phyloP scores from a whole-genome alignment of 371 early-diverging fungal genomes.

The Mortierella sp. region DNA sequence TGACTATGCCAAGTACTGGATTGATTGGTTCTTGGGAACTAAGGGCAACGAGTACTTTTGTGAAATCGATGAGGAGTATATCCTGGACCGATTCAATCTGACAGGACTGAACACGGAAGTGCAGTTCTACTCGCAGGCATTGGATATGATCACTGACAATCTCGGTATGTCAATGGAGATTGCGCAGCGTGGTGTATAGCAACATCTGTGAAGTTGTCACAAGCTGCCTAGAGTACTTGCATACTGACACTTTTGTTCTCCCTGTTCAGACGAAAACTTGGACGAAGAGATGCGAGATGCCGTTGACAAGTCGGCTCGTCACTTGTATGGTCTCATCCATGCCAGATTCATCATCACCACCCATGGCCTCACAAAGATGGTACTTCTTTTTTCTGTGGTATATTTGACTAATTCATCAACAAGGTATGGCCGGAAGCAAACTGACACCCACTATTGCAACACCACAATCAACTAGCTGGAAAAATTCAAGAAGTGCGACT shows the following conservation, averaged over 20 bases:
- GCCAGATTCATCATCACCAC: slow-evolving; percentile 92
- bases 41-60: slow-evolving; percentile 95
- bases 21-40: slow-evolving; percentile 81
- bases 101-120: slow-evolving; percentile 90
- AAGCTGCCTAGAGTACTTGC: too few relatives aligned
- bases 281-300: slow-evolving; percentile 76
- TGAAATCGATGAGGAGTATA: slow-evolving; percentile 95
- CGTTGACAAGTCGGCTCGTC: slow-evolving; percentile 83
- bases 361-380: slow-evolving; percentile 90
- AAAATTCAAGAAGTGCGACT: slow-evolving; percentile 88
- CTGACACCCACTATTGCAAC: not conserved
- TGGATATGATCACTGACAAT: slow-evolving; percentile 94
- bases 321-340: slow-evolving; percentile 94
- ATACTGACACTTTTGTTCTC: not conserved
- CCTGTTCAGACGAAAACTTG: slow-evolving; percentile 67
- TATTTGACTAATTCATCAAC: not conserved
- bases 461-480: slow-evolving; percentile 66
- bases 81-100: slow-evolving; percentile 95
- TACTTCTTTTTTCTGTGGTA: slow-evolving; percentile 30
- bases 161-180: slow-evolving; percentile 54
- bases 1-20: slow-evolving; percentile 83
- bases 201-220: too few relatives aligned
- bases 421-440: not conserved
- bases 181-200: too few relatives aligned
- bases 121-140: slow-evolving; percentile 79